phyloP scores from a whole-genome alignment of 257 asterid genomes.

The Solanum habrochaites region DNA sequence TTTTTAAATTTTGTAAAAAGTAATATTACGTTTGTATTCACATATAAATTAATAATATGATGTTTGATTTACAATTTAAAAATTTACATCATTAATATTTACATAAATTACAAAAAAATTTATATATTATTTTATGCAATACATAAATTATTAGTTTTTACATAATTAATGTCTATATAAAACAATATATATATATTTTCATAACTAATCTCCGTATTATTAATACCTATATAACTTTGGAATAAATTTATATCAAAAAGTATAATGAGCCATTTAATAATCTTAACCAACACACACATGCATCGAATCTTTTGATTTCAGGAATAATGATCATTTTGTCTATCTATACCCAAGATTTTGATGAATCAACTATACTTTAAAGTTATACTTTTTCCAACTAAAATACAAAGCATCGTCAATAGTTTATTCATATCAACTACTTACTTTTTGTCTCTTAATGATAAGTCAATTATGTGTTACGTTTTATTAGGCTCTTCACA shows the following conservation, averaged over 20 bases:
- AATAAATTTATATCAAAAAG: neutral
- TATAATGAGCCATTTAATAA: neutral
- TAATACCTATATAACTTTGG: fast-evolving
- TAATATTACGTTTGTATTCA: no score
- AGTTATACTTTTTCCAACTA: neutral
- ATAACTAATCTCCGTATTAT: no score
- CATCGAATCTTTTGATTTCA: neutral
- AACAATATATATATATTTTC: no score
- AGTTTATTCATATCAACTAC: neutral
- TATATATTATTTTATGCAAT: no score
- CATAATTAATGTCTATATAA: no score
- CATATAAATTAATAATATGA: no score
- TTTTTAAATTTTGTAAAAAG: no score
- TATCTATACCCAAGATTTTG: neutral
- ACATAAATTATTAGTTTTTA: no score
- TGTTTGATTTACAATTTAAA: no score
- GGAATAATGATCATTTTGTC: neutral
- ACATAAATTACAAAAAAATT: fast-evolving
- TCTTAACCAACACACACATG: neutral
- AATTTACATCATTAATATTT: no score
- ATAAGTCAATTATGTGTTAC: neutral
- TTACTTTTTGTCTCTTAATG: neutral
- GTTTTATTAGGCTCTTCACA: neutral
- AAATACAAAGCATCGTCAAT: neutral
- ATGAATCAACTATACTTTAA: neutral